Conservation (phyloP, 495 filamentous ascomycete genomes). For the Choiromyces venosus region DNA sequence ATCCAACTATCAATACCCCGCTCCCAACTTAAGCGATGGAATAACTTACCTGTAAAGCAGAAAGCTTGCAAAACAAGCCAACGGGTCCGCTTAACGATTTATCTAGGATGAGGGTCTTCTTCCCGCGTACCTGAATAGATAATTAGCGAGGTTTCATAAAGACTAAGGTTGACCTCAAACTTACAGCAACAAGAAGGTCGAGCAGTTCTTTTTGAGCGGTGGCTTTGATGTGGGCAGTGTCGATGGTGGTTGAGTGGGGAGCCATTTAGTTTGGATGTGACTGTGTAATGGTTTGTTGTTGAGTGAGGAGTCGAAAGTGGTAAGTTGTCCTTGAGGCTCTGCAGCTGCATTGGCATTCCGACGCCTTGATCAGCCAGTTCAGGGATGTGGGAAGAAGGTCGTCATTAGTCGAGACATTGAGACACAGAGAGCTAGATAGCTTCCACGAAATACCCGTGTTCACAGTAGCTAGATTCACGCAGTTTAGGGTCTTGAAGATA, state of each 20-base stretch:
- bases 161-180: conserved; percentile 46
- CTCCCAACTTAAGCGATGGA: neutral
- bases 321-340: neutral
- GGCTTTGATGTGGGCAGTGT: conserved; percentile 73
- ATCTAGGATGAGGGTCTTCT: conserved; percentile 96
- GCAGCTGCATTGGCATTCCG: neutral
- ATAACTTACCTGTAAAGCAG: conserved; percentile 55
- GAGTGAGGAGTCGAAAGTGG: conserved; percentile 1
- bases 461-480: neutral
- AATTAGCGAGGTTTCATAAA: conserved; percentile 35
- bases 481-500: neutral
- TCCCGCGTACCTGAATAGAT: conserved; percentile 72
- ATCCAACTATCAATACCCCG: conserved; percentile 41
- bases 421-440: neutral
- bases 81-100: conserved; percentile 82
- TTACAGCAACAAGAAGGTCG: conserved; percentile 83
- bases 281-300: neutral
- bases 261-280: conserved; percentile 24
- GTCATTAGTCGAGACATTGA: neutral
- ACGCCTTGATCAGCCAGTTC: neutral
- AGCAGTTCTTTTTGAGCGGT: conserved; percentile 80
- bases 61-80: conserved; percentile 88
- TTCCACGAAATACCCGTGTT: neutral
- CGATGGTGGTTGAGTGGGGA: conserved; percentile 65
- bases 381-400: neutral